Evolutionary conservation across 345 rosid species (phyloP), one percentile per base, ranked within the genome.

Genomic region (Hypericum androsaemum): DNA sequence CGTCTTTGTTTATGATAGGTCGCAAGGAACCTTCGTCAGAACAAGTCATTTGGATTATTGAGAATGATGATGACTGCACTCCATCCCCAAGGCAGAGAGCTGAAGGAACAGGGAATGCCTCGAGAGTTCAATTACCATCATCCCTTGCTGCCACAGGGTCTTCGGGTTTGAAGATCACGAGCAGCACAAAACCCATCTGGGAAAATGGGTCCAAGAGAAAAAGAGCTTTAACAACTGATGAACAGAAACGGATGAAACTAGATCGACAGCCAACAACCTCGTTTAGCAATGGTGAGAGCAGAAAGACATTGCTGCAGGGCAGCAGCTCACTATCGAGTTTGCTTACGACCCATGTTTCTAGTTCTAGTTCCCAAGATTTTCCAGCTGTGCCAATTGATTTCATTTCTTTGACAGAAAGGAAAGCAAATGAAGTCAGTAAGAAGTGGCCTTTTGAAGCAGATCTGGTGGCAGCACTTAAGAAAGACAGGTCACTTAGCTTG

Each of bases 141-240:
- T 22, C 32, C 32, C 32, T 22, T 22, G 32, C 32, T 22, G 32
- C 32, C 32, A 22, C 32, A 22, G 32, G 4, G 32, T 1, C 32
- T 22, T 22, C 4, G 32, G 32, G 32, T 1, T 22, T 22, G 32
- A 22, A 22, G 32, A 22, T 22, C 4, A 22, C 32, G 32, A 22
- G 4, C 32, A 38, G 59, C 43, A 47, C 47, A 51, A 46, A 47
- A 22, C 2, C 5, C 8, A 48, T 36, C 48, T 38, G 1, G 4
- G 56, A 44, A 43, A 52, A 49, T 39, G 60, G 1, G 52, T 65
- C 42, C 12, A 64, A 76, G 72, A 71, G 81, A 59, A 73, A 73
- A 64, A 40, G 37, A 43, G 58, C 32, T 43, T 41, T 60, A n/a
- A 12, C 7, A 8, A 45, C 41, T 35, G 54, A 37, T 43, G 59